Percentiles rank a stretch among this genome's conserved stretches.
These are phyloP conservation scores for Tylopilus sp. DNA, from an alignment of 768 basidiomycete genomes.

Conservation along the genomic window DNA sequence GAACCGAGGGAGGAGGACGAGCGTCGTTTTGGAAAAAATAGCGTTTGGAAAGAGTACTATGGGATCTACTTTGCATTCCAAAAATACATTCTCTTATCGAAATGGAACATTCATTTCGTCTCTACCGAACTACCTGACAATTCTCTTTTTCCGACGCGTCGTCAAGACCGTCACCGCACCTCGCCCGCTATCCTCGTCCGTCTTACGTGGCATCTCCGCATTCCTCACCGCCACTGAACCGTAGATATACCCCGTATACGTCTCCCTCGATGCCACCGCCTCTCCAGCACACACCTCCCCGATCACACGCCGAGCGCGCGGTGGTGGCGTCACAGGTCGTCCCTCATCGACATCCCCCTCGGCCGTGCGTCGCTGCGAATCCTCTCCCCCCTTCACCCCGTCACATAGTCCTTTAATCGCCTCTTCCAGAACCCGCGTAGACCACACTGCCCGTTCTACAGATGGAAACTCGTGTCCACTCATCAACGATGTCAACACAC, in stretches of 20 bases:
- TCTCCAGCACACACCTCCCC: slow-evolving; percentile 60
- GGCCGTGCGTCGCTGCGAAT: slow-evolving; percentile 38
- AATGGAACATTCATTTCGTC: background rate
- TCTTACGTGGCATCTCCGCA: slow-evolving; percentile 30
- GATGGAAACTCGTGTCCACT: slow-evolving; percentile 78
- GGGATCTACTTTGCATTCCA: too few species aligned
- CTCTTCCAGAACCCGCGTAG: slow-evolving; percentile 67
- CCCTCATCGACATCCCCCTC: slow-evolving; percentile 29
- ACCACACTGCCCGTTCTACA: slow-evolving; percentile 57
- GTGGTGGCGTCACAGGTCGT: slow-evolving; percentile 53
- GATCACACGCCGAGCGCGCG: slow-evolving; percentile 25
- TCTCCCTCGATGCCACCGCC: slow-evolving; percentile 57
- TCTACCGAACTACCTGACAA: slow-evolving; percentile 8
- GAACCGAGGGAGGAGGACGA: slow-evolving; percentile 12
- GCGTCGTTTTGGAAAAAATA: background rate
- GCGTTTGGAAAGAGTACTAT: background rate
- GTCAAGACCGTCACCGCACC: slow-evolving; percentile 52
- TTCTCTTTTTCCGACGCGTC: slow-evolving; percentile 55
- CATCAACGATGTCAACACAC: slow-evolving; percentile 65
- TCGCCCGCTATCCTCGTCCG: slow-evolving; percentile 7
- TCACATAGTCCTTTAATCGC: slow-evolving; percentile 71
- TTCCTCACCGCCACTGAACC: slow-evolving; percentile 56
- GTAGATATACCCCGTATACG: slow-evolving; percentile 58
- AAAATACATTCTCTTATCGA: too few species aligned
- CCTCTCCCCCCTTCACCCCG: slow-evolving; percentile 39